Percentiles rank a stretch among this genome's conserved stretches.
phyloP scores from a whole-genome alignment of 1,284 basidiomycete species.

The Cutaneotrichosporon sp. region DNA sequence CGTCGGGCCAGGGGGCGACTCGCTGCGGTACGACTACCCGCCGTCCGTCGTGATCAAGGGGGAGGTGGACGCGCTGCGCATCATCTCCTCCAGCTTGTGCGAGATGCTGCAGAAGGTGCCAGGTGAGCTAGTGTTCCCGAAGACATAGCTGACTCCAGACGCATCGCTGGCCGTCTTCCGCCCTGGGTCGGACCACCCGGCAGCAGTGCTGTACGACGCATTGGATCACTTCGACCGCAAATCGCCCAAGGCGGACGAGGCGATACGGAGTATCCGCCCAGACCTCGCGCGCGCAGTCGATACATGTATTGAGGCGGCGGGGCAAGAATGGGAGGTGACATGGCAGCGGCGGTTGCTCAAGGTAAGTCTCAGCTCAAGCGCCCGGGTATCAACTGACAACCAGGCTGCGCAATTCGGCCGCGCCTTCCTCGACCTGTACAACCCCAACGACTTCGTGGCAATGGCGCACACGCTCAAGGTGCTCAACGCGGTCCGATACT shows the following conservation, averaged over 20 bases:
- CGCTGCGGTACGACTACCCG: constrained; percentile 77
- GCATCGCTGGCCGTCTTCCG: constrained; percentile 80
- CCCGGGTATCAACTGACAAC: neutral
- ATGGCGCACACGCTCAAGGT: constrained; percentile 93
- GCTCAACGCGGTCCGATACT: constrained; percentile 88
- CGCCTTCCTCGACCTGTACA: constrained; percentile 87
- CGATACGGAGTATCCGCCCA: constrained; percentile 80
- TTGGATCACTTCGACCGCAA: constrained; percentile 82
- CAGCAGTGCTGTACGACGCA: constrained; percentile 90
- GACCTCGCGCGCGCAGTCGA: constrained; percentile 87
- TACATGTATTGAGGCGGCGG: constrained; percentile 90
- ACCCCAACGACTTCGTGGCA: constrained; percentile 83
- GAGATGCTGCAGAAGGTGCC: constrained; percentile 95
- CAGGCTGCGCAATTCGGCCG: constrained; percentile 95
- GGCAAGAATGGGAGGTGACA: constrained; percentile 82
- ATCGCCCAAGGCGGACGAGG: constrained; percentile 90
- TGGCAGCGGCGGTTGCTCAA: constrained; percentile 87
- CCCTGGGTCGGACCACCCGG: constrained; percentile 87
- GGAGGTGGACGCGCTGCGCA: constrained; percentile 83
- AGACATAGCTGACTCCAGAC: constrained; percentile 53
- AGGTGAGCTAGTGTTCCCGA: constrained; percentile 54
- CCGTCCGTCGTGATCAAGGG: constrained; percentile 76
- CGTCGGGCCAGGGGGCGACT: constrained; percentile 89
- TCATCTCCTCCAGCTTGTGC: constrained; percentile 75
- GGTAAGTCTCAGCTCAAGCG: constrained; percentile 57